These are phyloP conservation scores for Phytophthora fragariae DNA, from an alignment of 352 stramenopile species.

Conservation along the genomic window DNA sequence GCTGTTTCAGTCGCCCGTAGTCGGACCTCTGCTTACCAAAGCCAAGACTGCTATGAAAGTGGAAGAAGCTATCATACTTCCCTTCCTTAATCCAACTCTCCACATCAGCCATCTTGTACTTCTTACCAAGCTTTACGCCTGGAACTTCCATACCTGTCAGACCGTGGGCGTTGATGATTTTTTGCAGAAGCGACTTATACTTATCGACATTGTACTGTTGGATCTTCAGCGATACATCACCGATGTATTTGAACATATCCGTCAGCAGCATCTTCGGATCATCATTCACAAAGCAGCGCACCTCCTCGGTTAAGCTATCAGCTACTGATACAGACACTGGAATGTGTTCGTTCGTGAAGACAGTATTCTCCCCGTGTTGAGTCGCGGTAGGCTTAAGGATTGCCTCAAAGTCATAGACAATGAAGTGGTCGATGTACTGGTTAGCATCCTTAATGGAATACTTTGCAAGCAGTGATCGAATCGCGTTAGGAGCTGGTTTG, in stretches of 20 bases:
- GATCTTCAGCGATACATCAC: background rate
- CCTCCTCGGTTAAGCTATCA: constrained; percentile 9
- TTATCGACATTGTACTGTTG: constrained; percentile 9
- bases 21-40: background rate
- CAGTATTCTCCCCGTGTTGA: constrained; percentile 5
- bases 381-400: background rate
- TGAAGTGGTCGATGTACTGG: constrained; percentile 18
- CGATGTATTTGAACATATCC: constrained; percentile 12
- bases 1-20: constrained; percentile 1
- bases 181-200: constrained; percentile 8
- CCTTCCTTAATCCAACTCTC: constrained; percentile 7
- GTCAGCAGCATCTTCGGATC: background rate
- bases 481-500: background rate
- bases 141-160: constrained; percentile 14
- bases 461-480: constrained; percentile 8
- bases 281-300: constrained; percentile 11
- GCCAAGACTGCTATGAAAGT: background rate
- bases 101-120: constrained; percentile 10
- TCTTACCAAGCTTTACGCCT: constrained; percentile 1
- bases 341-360: constrained; percentile 15
- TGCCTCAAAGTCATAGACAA: constrained; percentile 19
- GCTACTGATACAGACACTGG: constrained; percentile 9
- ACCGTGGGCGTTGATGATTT: constrained; percentile 14
- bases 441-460: constrained; percentile 11
- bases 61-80: constrained; percentile 11